Evolutionary conservation across 331 rosid genomes (phyloP), one percentile per base, ranked within the genome.

Genomic region (Quercus lobata): DNA sequence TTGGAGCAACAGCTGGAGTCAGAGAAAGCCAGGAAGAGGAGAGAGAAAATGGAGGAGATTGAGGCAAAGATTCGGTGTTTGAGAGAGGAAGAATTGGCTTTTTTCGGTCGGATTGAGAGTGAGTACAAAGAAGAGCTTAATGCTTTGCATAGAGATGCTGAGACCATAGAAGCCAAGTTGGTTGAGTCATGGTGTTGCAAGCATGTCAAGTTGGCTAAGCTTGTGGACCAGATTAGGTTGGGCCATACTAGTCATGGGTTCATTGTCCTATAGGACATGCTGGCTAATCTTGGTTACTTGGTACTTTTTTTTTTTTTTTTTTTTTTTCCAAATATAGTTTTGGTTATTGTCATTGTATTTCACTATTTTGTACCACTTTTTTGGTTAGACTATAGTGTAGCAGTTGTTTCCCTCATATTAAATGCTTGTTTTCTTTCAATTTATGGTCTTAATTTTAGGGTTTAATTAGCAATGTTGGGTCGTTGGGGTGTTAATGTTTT

Each of bases 1-100:
- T 73, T 84, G 65, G 87, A 84, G 79, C 84, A 84, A 22, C 87
- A 84, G 79, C 77, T 84, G 25, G 87, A 80, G 60, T 24, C 84
- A 18, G 87, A 84, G 84, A 84, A 84, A 24, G 73, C 84, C 25
- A 76, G 84, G 68, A 84, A 84, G 63, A 65, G 71, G 52, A 58
- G 84, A 63, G 84, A 80, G 76, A 75, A 81, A 44, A 73, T 65
- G 84, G 87, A 76, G 80, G 84, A 84, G 78, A 72, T 80, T 8
- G 82, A 84, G 34, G 69, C 70, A 0, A 80, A 80, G 79, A 73
- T 84, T 29, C 52, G 35, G 76, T 32, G 74, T 15, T 57, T 84
- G 76, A 76, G 79, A 32, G 84, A 80, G 41, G 87, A 84, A 25
- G 87, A 84, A 56, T 35, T 14, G 68, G 74, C 79, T 27, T 76